phyloP scores from a whole-genome alignment of 257 asterid genomes.

The Eustoma russellianum region DNA sequence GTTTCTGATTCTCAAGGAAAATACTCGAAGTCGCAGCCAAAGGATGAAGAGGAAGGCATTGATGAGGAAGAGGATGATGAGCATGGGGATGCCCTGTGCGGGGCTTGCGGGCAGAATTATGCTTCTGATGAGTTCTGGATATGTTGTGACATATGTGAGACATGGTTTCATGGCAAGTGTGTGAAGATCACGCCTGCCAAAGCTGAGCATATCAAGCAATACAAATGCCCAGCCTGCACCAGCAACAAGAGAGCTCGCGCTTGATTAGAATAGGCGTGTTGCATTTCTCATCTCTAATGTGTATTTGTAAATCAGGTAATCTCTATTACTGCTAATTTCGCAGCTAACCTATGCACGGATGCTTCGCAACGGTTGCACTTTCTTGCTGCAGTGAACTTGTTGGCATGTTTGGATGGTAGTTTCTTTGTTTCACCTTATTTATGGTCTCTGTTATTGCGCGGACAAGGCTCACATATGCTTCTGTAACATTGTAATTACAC shows the following conservation, averaged over 20 bases:
- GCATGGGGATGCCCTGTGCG: slow-evolving; percentile 62
- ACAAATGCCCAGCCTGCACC: slow-evolving; percentile 81
- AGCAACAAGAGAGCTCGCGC: slow-evolving; percentile 56
- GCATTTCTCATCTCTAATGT: no score
- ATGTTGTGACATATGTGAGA: slow-evolving; percentile 73
- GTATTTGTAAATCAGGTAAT: no score
- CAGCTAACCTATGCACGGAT: no score
- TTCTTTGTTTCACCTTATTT: no score
- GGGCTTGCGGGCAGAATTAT: slow-evolving; percentile 55
- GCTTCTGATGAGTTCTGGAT: slow-evolving; percentile 73
- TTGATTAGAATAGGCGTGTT: slow-evolving; percentile 5
- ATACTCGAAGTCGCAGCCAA: slow-evolving; percentile 26
- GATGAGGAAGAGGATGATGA: slow-evolving; percentile 64
- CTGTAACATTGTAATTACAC: no score
- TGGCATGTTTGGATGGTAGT: no score
- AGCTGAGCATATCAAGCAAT: slow-evolving; percentile 73
- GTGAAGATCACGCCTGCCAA: slow-evolving; percentile 73
- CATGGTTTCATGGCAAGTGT: slow-evolving; percentile 90
- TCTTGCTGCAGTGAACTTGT: no score
- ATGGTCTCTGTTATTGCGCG: no score
- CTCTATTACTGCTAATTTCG: no score
- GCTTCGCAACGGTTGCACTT: no score
- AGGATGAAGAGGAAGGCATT: slow-evolving; percentile 37
- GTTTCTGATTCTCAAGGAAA: slow-evolving; percentile 27
- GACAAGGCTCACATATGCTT: no score